Percentiles rank a stretch among this genome's conserved stretches.
Evolutionary conservation across 352 stramenopile species (phyloP).

Genomic region (Aphanomyces astaci): DNA sequence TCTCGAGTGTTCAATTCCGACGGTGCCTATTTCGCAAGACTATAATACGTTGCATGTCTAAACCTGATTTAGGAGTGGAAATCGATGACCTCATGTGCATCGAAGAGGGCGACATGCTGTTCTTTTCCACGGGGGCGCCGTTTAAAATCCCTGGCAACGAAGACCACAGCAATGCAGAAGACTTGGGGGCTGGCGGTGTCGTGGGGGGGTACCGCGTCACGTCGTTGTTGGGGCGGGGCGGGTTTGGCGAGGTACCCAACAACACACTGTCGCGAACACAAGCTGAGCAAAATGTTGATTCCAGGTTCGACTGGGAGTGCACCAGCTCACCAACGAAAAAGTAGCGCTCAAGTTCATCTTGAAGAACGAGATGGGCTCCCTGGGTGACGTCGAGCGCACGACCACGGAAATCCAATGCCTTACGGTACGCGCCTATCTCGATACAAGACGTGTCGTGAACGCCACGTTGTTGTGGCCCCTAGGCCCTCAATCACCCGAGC

Average conservation of each 20-base stretch:
- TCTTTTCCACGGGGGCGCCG: constrained; percentile 72
- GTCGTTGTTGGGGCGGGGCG: constrained; percentile 63
- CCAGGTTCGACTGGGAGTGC: constrained; percentile 48
- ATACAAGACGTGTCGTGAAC: background rate
- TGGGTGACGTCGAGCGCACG: constrained; percentile 78
- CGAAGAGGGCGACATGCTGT: constrained; percentile 85
- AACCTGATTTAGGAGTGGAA: constrained; percentile 46
- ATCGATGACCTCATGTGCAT: constrained; percentile 88
- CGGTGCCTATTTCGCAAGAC: constrained; percentile 22
- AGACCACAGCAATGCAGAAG: constrained; percentile 37
- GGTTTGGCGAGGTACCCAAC: constrained; percentile 76
- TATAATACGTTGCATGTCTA: background rate
- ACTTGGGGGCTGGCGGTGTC: constrained; percentile 50
- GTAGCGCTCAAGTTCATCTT: constrained; percentile 85
- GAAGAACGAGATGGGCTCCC: constrained; percentile 83
- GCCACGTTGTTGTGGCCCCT: background rate
- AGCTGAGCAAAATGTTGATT: background rate
- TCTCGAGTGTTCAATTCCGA: constrained; percentile 81
- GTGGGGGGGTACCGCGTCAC: constrained; percentile 76
- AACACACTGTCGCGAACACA: too few relatives aligned
- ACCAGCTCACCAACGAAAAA: constrained; percentile 79
- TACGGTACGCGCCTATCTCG: constrained; percentile 30
- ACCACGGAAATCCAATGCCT: constrained; percentile 84
- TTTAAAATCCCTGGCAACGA: constrained; percentile 61
- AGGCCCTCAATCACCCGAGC: constrained; percentile 78